A percentile compares a stretch with the other conserved stretches of the same genome.
Evolutionary conservation across 2,329 filamentous ascomycete species (phyloP).

Genomic region (Cladosporium sp.): DNA sequence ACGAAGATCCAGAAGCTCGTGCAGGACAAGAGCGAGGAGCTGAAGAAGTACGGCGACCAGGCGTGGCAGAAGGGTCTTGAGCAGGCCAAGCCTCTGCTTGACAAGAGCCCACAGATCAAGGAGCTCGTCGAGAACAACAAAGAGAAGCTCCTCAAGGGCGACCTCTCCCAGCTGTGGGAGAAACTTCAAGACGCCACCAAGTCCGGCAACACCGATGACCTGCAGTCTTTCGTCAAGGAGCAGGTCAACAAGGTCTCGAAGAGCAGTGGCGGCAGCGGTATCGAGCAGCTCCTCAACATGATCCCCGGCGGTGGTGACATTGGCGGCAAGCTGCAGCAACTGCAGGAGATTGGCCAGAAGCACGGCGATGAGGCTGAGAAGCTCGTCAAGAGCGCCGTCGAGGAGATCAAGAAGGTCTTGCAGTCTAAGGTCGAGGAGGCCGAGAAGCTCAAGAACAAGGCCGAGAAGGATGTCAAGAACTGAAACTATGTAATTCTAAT

Average conservation of each 20-base stretch:
- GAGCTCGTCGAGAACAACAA: constrained; percentile 68
- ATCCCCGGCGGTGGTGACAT: constrained; percentile 63
- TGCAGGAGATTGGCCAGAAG: constrained; percentile 62
- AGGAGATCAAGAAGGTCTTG: constrained; percentile 62
- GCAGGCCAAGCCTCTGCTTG: constrained; percentile 66
- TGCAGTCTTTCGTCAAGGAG: constrained; percentile 59
- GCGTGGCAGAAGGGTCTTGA: constrained; percentile 67
- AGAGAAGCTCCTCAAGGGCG: constrained; percentile 63
- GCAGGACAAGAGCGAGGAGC: constrained; percentile 64
- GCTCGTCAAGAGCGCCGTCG: constrained; percentile 63
- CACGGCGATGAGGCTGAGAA: constrained; percentile 67
- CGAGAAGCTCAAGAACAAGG: constrained; percentile 53
- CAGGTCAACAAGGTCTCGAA: constrained; percentile 54
- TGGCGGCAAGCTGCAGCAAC: constrained; percentile 60
- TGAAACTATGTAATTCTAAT: background rate
- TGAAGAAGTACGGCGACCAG: constrained; percentile 66
- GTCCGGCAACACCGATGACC: constrained; percentile 55
- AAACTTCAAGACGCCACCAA: constrained; percentile 59
- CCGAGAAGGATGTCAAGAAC: constrained; percentile 12
- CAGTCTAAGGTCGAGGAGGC: constrained; percentile 56
- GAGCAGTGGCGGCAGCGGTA: constrained; percentile 28
- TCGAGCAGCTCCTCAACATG: constrained; percentile 62
- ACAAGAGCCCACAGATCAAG: constrained; percentile 74
- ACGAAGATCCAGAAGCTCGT: constrained; percentile 56
- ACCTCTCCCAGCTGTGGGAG: constrained; percentile 59